Evolutionary conservation across 192 early-diverging fungal genomes (phyloP).

Genomic region (Coemansia sp.): DNA sequence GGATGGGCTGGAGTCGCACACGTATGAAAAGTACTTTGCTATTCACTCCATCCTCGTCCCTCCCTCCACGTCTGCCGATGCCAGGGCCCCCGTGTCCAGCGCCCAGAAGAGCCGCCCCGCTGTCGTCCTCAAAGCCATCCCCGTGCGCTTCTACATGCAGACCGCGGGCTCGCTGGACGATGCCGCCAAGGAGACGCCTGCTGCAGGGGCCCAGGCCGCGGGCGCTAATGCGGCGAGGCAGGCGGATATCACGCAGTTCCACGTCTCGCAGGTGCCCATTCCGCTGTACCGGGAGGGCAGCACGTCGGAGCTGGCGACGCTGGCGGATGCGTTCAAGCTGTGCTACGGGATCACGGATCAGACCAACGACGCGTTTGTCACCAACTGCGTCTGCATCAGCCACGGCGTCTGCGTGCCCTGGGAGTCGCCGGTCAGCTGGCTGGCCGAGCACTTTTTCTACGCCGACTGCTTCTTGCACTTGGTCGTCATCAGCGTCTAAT

Average conservation of each 20-base stretch:
- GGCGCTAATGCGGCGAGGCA: conserved; percentile 6
- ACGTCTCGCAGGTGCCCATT: conserved; percentile 44
- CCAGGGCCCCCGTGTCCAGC: not conserved
- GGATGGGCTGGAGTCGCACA: conserved; percentile 60
- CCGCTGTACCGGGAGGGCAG: conserved; percentile 20
- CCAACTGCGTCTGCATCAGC: conserved; percentile 56
- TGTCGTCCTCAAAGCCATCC: conserved; percentile 33
- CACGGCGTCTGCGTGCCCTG: conserved; percentile 71
- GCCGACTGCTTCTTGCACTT: conserved; percentile 84
- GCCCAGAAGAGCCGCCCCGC: not conserved
- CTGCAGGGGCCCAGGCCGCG: too few relatives aligned
- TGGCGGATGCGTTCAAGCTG: conserved; percentile 41
- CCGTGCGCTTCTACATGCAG: conserved; percentile 40
- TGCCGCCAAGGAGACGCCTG: not conserved
- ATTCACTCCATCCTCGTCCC: conserved; percentile 37
- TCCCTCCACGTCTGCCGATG: not conserved
- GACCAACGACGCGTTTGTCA: conserved; percentile 40
- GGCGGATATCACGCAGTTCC: conserved; percentile 26
- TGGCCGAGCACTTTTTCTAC: conserved; percentile 71
- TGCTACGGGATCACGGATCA: conserved; percentile 55
- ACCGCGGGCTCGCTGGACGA: conserved; percentile 14
- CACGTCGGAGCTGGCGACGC: conserved; percentile 15
- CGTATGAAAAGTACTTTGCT: conserved; percentile 49
- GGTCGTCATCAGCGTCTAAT: conserved; percentile 48
- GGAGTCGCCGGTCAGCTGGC: conserved; percentile 73